Conservation (phyloP, 805 yeast genomes). For the Metschnikowia dekortorum region DNA sequence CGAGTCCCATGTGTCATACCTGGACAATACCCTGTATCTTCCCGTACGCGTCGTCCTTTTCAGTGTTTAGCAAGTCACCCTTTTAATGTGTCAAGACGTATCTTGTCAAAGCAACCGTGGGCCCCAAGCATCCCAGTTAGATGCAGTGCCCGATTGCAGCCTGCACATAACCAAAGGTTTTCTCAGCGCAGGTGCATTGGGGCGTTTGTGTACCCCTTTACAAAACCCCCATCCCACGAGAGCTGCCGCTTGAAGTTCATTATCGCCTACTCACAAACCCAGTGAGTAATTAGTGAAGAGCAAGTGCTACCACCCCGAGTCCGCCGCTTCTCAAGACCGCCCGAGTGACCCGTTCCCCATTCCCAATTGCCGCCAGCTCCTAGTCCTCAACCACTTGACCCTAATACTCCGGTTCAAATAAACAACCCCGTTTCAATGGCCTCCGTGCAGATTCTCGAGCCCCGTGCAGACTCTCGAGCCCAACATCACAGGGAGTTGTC, state of each 20-base stretch:
- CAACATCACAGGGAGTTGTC: background rate
- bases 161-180: background rate
- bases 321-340: background rate
- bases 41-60: no score
- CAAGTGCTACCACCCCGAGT: background rate
- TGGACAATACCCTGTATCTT: no score
- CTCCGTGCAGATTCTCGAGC: background rate
- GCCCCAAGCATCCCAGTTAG: no score
- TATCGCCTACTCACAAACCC: constrained; percentile 27
- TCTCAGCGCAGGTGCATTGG: background rate
- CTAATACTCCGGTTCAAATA: no score
- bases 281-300: constrained; percentile 25
- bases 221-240: constrained; percentile 30
- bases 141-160: background rate
- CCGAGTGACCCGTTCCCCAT: no score
- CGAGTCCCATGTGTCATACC: no score
- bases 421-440: background rate
- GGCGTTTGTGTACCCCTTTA: background rate
- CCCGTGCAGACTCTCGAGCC: background rate
- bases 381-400: no score
- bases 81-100: no score
- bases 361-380: no score
- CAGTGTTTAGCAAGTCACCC: no score
- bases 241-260: constrained; percentile 48
- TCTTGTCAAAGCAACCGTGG: no score